Evolutionary conservation across 768 basidiomycete species (phyloP), one percentile per base, ranked within the genome.

Genomic region (Pulveroboletus sp.): DNA sequence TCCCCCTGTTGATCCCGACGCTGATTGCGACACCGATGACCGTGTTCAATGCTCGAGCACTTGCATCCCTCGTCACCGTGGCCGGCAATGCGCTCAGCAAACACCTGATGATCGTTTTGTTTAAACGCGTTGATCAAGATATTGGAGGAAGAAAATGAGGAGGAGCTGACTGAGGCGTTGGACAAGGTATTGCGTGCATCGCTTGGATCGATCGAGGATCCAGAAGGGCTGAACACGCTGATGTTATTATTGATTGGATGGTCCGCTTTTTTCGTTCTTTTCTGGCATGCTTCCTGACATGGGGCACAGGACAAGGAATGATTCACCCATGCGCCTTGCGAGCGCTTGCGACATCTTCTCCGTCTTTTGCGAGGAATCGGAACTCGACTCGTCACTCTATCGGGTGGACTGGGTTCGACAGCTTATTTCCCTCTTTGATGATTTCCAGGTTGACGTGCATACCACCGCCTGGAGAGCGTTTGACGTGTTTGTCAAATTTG

Each of bases 1-100:
- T 98, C 90, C 97, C 97, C 0, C 90, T 97, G 17, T 74, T 98
- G 47, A 91, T 99, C 49, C 97, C 94, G 0, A 95, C 94, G 1
- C 74, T 99, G 51, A 94, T 90, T 34, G 81, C 88, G 5, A 80
- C 79, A 7, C 97, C 94, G 0, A 95, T 98, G 81, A 84, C 94
- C 4, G 82, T 87, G 9, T 98, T 97, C 84, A 98, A 98, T 62
- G 91, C 90, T 16, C 84, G 86, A 6, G 97, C 95, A 2, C 73
- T 98, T 10, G 87, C 85, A 3, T 86, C 94, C 0, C 77, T 99
- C 33, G 93, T 98, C 13, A 88, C 90, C 0, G 97, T 98, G 11
- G 97, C 97, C 33, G 95, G 97, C 3, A 80, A 78, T 45, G 93
- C 97, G 0, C 72, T 98, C 45, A 97, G 88, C 70, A 82, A 81